Base-by-base conservation (phyloP, 108 stramenopile genomes). In the Mediolabrus comicus region DNA sequence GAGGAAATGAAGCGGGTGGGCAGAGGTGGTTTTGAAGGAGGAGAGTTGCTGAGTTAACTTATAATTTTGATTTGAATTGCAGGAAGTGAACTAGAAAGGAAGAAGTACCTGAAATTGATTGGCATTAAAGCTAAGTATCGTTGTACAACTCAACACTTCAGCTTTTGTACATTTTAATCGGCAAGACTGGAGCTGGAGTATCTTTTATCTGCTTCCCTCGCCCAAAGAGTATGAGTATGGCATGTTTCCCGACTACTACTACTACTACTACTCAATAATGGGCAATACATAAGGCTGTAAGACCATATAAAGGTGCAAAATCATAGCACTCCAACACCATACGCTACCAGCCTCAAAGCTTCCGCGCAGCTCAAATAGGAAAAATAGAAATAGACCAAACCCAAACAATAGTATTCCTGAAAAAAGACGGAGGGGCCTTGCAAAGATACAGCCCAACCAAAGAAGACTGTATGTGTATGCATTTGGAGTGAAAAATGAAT, bases 301-400 rank as follows among this genome's bases (percentile, higher is more conserved):
- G 3, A 56, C 55, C 29, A 56, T 3, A 36, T 56, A 56, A 14
- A 56, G 29, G 16, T 36, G 29, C 25, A 56, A 35, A 14, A 56
- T 56, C 3, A 56, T 35, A n/a, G 14, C 55, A 29, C 32, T 35
- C 55, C 55, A 56, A 36, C 55, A 56, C 55, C 55, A 56, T 5
- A 56, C 34, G 2, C 55, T 56, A 36, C 55, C 55, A 56, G 55
- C 55, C 24, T 56, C 55, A 56, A 56, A 56, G 55, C 55, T 56
- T 29, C 55, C 55, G 3, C 55, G 13, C 32, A 35, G 13, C 13
- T 35, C 29, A 30, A 35, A 13, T 14, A 56, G 14, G n/a, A 56
- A 56, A 29, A 56, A 35, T 30, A 36, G 10, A 16, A 56, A 56
- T 5, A 56, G 12, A 35, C 14, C 14, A 16, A 56, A 11, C 2